Conservation (phyloP, 192 early-diverging fungal species). For the Coemansia sp. region DNA sequence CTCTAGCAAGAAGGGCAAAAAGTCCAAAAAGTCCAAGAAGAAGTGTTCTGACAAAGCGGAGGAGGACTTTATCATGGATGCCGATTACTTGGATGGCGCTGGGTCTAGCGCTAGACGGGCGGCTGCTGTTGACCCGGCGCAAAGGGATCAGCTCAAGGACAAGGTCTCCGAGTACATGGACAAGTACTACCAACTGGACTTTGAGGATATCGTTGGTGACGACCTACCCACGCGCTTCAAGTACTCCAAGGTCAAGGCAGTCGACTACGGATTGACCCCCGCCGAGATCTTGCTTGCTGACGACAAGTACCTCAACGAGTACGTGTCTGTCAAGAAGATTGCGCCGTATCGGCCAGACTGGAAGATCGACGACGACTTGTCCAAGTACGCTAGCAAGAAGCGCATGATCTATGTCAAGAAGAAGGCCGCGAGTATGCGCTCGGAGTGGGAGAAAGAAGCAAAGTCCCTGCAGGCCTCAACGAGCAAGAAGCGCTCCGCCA, state of each 20-base stretch:
- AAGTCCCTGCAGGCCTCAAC: slow-evolving; percentile 25
- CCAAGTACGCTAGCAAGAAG: slow-evolving; percentile 59
- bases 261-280: slow-evolving; percentile 73
- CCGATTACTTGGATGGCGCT: slow-evolving; percentile 78
- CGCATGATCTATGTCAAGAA: slow-evolving; percentile 53
- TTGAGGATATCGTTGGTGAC: slow-evolving; percentile 84
- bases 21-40: slow-evolving; percentile 41
- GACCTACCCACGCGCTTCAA: slow-evolving; percentile 88
- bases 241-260: slow-evolving; percentile 80
- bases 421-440: slow-evolving; percentile 25
- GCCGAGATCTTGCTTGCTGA: slow-evolving; percentile 90
- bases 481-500: slow-evolving; percentile 39
- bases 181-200: slow-evolving; percentile 88
- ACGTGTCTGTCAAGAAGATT: slow-evolving; percentile 80
- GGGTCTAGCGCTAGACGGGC: not conserved
- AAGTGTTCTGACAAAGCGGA: slow-evolving; percentile 40
- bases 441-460: slow-evolving; percentile 24
- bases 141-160: slow-evolving; percentile 38
- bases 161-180: slow-evolving; percentile 75
- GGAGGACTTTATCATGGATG: slow-evolving; percentile 87
- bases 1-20: slow-evolving; percentile 21
- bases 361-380: slow-evolving; percentile 50
- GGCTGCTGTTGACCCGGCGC: slow-evolving; percentile 3
- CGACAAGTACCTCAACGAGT: slow-evolving; percentile 81
- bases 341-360: slow-evolving; percentile 74